phyloP scores from a whole-genome alignment of 1,284 basidiomycete genomes.

The Tylopilus orsonianus region DNA sequence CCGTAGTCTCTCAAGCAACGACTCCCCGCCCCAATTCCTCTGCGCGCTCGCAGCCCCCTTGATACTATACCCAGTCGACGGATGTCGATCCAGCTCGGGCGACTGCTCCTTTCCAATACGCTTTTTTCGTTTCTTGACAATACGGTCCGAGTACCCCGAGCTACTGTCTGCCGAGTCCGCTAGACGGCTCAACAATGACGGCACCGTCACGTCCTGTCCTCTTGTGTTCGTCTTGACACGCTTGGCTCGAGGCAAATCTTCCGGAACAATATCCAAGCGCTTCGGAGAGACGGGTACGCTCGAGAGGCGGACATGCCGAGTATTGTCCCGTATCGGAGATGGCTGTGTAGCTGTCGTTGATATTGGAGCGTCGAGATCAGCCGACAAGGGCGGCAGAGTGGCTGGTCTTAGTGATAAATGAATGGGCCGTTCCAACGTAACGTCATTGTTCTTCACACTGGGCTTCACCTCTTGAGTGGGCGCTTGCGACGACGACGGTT shows the following conservation, averaged over 20 bases:
- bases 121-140: constrained; percentile 26
- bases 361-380: constrained; percentile 17
- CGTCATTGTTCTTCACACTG: constrained; percentile 14
- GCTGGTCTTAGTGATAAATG: constrained; percentile 31
- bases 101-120: constrained; percentile 18
- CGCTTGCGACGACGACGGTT: constrained; percentile 23
- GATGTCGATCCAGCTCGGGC: constrained; percentile 34
- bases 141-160: constrained; percentile 14
- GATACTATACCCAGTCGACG: constrained; percentile 47
- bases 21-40: constrained; percentile 25
- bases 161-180: constrained; percentile 28
- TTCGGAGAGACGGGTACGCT: constrained; percentile 21
- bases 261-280: constrained; percentile 22
- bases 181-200: constrained; percentile 34
- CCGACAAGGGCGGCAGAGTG: constrained; percentile 13
- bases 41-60: constrained; percentile 50
- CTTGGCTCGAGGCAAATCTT: constrained; percentile 25
- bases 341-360: constrained; percentile 11
- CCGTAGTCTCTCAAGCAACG: constrained; percentile 47
- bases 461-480: constrained; percentile 16
- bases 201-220: constrained; percentile 21
- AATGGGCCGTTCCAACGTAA: constrained; percentile 22
- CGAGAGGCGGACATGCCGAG: constrained; percentile 5
- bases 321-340: constrained; percentile 15
- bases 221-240: constrained; percentile 20